Evolutionary conservation across 805 yeast genomes (phyloP).

Genomic region (Ogataea saltuana): DNA sequence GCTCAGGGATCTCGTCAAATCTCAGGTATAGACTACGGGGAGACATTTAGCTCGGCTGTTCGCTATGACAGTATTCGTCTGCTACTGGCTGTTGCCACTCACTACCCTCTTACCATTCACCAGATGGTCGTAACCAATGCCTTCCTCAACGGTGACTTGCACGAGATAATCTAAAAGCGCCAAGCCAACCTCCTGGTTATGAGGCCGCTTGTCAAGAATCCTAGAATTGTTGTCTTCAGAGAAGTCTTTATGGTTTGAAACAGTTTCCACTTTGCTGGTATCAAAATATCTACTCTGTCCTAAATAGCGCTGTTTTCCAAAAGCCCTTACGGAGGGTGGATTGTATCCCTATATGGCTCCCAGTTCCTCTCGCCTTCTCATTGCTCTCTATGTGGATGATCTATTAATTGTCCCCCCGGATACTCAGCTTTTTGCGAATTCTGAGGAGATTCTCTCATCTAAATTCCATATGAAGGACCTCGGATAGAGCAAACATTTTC

Average conservation of each 20-base stretch:
- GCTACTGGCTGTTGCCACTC: background rate
- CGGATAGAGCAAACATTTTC: conserved; percentile 4
- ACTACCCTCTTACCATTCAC: background rate
- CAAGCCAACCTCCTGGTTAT: background rate
- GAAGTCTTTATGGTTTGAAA: conserved; percentile 1
- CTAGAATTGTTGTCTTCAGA: background rate
- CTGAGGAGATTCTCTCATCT: background rate
- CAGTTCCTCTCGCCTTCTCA: background rate
- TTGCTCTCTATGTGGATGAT: conserved; percentile 3
- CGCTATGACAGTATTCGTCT: background rate
- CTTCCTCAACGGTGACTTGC: background rate
- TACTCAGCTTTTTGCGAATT: background rate
- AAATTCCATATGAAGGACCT: conserved; percentile 5
- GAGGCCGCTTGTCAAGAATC: background rate
- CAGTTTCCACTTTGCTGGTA: conserved; percentile 6
- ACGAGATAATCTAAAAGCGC: background rate
- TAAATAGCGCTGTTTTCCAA: background rate
- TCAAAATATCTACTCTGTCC: background rate
- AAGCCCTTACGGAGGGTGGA: background rate
- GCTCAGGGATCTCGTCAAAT: background rate
- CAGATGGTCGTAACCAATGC: background rate
- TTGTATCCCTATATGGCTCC: background rate
- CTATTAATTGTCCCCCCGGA: background rate
- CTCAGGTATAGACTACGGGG: background rate
- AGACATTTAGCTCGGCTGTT: background rate